Evolutionary conservation across 495 filamentous ascomycete genomes (phyloP).

Genomic region (Tuber melanosporum): DNA sequence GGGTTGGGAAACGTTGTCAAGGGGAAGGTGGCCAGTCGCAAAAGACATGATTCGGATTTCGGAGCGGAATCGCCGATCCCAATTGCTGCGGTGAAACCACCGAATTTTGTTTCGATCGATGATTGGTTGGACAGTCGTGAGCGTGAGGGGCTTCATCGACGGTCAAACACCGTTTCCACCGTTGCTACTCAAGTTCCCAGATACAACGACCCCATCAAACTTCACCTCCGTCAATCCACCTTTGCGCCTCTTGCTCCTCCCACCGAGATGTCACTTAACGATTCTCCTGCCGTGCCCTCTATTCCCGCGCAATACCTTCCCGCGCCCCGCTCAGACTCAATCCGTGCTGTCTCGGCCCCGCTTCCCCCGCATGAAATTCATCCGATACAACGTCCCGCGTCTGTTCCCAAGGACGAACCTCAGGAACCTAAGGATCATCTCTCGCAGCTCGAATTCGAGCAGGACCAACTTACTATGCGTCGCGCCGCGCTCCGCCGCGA

Average conservation of each 20-base stretch:
- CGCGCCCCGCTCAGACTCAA: conserved; percentile 10
- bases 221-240: conserved; percentile 37
- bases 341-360: neutral
- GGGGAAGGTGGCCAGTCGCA: conserved; percentile 27
- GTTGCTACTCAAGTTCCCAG: conserved; percentile 23
- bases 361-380: conserved; percentile 7
- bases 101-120: conserved; percentile 39
- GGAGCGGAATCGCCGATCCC: conserved; percentile 17
- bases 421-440: conserved; percentile 28
- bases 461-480: conserved; percentile 19
- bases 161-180: conserved; percentile 31
- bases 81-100: conserved; percentile 27
- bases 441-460: conserved; percentile 36
- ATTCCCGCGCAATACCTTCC: conserved; percentile 20
- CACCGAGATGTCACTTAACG: conserved; percentile 8
- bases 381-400: conserved; percentile 2
- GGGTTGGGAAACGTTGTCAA: conserved; percentile 35
- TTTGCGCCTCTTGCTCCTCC: conserved; percentile 35
- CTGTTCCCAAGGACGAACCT: conserved; percentile 1
- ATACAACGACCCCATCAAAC: conserved; percentile 18
- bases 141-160: conserved; percentile 32
- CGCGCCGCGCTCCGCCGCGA: conserved; percentile 18
- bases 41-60: conserved; percentile 11
- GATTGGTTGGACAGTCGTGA: conserved; percentile 38
- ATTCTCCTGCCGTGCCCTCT: conserved; percentile 17